Evolutionary conservation across 1,284 basidiomycete species (phyloP).

Genomic region (Austroboletus novae-zelandiae): DNA sequence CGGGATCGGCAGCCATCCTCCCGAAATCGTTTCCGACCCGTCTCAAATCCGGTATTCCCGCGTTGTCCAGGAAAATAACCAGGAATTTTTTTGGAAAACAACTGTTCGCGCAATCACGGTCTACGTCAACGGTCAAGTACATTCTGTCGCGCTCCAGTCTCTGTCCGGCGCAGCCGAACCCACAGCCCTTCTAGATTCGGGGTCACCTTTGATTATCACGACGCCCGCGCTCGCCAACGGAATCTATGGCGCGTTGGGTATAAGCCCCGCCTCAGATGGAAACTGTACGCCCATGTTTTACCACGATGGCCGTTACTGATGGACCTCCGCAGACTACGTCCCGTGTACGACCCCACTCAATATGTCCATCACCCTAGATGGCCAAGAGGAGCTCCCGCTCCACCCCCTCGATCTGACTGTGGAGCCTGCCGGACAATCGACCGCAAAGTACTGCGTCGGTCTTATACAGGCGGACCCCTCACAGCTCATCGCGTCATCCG

Average conservation of each 20-base stretch:
- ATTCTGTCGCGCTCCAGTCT: constrained; percentile 39
- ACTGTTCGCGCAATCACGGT: constrained; percentile 55
- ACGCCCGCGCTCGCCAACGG: constrained; percentile 61
- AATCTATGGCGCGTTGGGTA: constrained; percentile 73
- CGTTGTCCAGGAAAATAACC: constrained; percentile 39
- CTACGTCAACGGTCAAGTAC: constrained; percentile 47
- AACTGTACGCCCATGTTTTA: constrained; percentile 47
- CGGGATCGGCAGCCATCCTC: constrained; percentile 66
- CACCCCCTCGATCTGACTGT: constrained; percentile 71
- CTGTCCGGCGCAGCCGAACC: constrained; percentile 40
- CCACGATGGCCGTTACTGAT: too few species aligned
- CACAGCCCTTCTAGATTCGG: constrained; percentile 67
- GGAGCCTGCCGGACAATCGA: constrained; percentile 36
- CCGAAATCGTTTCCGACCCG: constrained; percentile 48
- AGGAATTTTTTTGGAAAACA: constrained; percentile 60
- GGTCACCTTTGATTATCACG: constrained; percentile 62
- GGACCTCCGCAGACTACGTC: constrained; percentile 53
- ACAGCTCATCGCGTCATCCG: constrained; percentile 34
- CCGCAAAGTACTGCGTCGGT: constrained; percentile 54
- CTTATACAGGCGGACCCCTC: constrained; percentile 57
- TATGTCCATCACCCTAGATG: constrained; percentile 61
- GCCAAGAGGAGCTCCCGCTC: constrained; percentile 52
- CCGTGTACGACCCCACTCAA: constrained; percentile 69
- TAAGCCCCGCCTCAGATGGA: constrained; percentile 57
- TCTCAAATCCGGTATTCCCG: constrained; percentile 50